Percentiles rank a stretch among this genome's conserved stretches.
These are phyloP conservation scores for Luffa acutangula DNA, from an alignment of 306 rosid species.

Conservation along the genomic window DNA sequence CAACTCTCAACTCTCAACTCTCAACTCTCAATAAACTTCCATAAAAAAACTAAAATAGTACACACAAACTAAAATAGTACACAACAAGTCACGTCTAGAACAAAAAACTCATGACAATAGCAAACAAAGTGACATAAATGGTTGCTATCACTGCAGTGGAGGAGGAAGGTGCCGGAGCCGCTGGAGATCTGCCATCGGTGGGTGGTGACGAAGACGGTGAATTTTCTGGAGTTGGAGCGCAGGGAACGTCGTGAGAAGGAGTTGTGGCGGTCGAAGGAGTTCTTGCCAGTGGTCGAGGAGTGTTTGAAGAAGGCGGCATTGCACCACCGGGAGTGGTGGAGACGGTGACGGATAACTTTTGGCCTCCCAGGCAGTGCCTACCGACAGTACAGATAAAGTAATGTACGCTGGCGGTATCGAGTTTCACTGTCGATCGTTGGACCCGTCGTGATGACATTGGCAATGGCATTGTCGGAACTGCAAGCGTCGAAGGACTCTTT, in stretches of 20 bases:
- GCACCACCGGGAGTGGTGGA: not conserved
- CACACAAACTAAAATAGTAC: not conserved
- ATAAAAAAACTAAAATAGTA: too few relatives aligned
- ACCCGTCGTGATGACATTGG: not conserved
- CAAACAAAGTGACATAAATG: not conserved
- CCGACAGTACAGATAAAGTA: not conserved
- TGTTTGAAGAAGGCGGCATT: not conserved
- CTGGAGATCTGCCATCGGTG: not conserved
- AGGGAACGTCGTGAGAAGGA: not conserved
- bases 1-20: not conserved
- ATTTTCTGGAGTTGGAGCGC: not conserved
- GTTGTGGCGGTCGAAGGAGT: not conserved
- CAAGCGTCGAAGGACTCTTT: not conserved
- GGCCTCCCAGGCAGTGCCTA: not conserved
- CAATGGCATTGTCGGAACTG: not conserved
- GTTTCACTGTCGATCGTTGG: not conserved
- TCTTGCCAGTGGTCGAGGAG: not conserved
- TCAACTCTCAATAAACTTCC: not conserved
- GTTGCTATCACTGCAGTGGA: not conserved
- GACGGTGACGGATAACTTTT: not conserved
- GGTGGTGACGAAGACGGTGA: not conserved
- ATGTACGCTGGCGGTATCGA: not conserved
- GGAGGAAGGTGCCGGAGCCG: not conserved
- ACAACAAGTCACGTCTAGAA: not conserved
- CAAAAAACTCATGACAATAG: not conserved